Conservation (phyloP, 495 filamentous ascomycete genomes). For the Aspergillus homomorphus region DNA sequence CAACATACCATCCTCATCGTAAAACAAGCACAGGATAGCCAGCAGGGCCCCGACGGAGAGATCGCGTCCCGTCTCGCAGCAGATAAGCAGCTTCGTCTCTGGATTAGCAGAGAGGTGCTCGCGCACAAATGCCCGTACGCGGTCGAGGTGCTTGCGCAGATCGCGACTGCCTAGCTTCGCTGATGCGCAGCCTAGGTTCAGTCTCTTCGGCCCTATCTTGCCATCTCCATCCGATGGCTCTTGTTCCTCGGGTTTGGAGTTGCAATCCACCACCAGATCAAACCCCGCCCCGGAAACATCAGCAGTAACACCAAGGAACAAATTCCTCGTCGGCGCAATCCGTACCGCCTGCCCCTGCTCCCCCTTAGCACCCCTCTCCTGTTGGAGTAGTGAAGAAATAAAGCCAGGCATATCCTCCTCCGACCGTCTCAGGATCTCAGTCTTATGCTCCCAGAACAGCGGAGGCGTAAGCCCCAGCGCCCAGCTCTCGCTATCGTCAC, state of each 20-base stretch:
- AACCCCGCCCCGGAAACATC: conserved; percentile 23
- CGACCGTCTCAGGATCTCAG: conserved; percentile 50
- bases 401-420: conserved; percentile 65
- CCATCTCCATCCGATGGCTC: conserved; percentile 30
- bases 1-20: conserved; percentile 51
- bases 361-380: conserved; percentile 24
- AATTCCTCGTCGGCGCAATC: conserved; percentile 37
- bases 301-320: conserved; percentile 33
- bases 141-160: conserved; percentile 61
- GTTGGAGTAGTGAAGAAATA: conserved; percentile 52
- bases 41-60: conserved; percentile 62
- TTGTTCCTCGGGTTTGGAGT: conserved; percentile 18
- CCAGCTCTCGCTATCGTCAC: conserved; percentile 92
- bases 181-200: conserved; percentile 63
- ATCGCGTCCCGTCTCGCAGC: conserved; percentile 62
- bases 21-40: conserved; percentile 60
- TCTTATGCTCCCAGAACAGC: conserved; percentile 71
- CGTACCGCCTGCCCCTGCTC: conserved; percentile 25
- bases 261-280: conserved; percentile 48
- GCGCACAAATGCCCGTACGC: conserved; percentile 47
- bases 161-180: conserved; percentile 73
- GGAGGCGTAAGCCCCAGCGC: conserved; percentile 69
- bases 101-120: conserved; percentile 29
- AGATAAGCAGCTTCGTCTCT: conserved; percentile 47
- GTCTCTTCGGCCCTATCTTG: too few relatives aligned